Evolutionary conservation across 2,329 filamentous ascomycete genomes (phyloP).

Genomic region (Botrytis fragariae): DNA sequence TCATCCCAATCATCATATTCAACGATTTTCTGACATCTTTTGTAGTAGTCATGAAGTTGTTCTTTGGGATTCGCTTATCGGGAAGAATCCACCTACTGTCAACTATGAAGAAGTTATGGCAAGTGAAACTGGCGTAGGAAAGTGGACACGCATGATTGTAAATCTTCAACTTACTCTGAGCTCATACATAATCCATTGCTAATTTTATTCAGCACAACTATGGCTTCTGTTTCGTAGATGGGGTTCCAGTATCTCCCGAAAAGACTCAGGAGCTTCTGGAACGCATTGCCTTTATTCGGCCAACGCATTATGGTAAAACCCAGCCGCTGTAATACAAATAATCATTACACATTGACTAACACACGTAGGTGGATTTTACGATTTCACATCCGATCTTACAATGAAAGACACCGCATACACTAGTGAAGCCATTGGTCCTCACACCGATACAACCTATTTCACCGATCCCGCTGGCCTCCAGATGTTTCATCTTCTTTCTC

Average conservation of each 20-base stretch:
- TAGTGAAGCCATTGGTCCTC: constrained; percentile 66
- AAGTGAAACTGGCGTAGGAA: constrained; percentile 52
- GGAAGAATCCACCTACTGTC: constrained; percentile 55
- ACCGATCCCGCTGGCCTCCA: constrained; percentile 88
- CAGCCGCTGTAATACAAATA: background rate
- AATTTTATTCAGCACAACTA: constrained; percentile 54
- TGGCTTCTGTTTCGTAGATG: constrained; percentile 76
- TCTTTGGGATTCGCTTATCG: constrained; percentile 42
- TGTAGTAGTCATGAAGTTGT: constrained; percentile 1
- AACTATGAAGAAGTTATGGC: constrained; percentile 60
- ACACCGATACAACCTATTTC: constrained; percentile 97
- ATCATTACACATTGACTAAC: constrained; percentile 20
- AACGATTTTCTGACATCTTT: background rate
- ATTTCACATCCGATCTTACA: constrained; percentile 86
- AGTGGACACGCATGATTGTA: constrained; percentile 65
- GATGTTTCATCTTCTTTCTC: constrained; percentile 86
- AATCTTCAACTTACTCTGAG: constrained; percentile 26
- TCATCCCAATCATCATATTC: no score
- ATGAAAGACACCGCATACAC: constrained; percentile 92
- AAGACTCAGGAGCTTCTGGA: constrained; percentile 73
- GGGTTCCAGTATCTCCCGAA: constrained; percentile 65
- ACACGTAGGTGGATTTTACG: constrained; percentile 64
- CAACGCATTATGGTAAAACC: constrained; percentile 79
- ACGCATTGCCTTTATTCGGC: constrained; percentile 80
- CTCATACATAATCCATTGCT: constrained; percentile 4